Evolutionary conservation across 306 rosid species (phyloP), one percentile per base, ranked within the genome.

Genomic region (Erythrophleum fordii): DNA sequence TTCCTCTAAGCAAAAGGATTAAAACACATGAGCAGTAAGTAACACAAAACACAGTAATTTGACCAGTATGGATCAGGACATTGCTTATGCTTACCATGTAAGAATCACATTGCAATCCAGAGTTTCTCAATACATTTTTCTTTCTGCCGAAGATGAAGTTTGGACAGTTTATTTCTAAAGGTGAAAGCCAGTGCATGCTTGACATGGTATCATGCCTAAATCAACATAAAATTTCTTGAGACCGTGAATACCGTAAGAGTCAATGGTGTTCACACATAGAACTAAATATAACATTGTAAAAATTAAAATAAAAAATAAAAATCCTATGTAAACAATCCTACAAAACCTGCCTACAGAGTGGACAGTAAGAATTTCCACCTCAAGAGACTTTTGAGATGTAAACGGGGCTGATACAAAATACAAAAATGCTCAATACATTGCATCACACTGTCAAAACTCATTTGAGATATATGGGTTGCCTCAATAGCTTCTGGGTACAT

Each of bases 321-420:
- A 8, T 20, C 67, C 28, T 75, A 41, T 75, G 76, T 31, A 61
- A 82, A 17, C 23, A 77, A 61, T 73, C 77, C 85, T 83, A 86
- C 74, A 81, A 78, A 86, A 78, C 77, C 46, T 83, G 65, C 44
- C 77, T 26, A 64, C 41, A 35, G 6, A 77, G 39, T n/a, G 48
- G 65, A 53, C 77, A 72, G 61, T 13, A 70, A 69, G 49, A 81
- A 80, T 72, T 61, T 73, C 73, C 28, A 5, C 58, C 83, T 61
- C 77, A 51, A 16, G 76, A 8, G 65, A 73, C 75, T 62, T 59
- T 69, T 58, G 78, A 69, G 51, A 77, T 73, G 76, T 66, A 73
- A 67, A 60, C 44, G 69, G 77, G 73, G 83, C 81, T 68, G 61
- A 51, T 76, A 45, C 23, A 34, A 51, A 77, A 59, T 75, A 77